Evolutionary conservation across 2,329 filamentous ascomycete species (phyloP).

Genomic region (Colletotrichum sp.): DNA sequence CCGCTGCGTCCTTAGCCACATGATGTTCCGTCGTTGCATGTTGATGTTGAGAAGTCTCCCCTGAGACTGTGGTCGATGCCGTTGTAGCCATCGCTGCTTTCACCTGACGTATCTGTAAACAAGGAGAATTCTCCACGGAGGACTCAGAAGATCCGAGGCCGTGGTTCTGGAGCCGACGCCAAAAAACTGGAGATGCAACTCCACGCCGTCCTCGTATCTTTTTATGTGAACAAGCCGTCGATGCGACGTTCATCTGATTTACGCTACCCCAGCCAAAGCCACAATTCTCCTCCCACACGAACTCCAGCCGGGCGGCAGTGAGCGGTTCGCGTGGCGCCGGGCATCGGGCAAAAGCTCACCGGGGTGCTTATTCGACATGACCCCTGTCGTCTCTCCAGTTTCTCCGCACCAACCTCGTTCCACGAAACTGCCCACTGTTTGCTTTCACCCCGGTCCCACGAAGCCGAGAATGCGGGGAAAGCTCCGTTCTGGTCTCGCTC

Average conservation of each 20-base stretch:
- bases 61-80: not conserved
- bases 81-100: not conserved
- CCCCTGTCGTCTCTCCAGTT: not conserved
- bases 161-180: not conserved
- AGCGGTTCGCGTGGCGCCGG: not conserved
- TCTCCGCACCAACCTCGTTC: conserved; percentile 20
- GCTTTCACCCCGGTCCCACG: not conserved
- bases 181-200: not conserved
- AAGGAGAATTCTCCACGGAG: not conserved
- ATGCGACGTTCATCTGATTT: not conserved
- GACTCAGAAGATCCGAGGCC: not conserved
- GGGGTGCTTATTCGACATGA: not conserved
- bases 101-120: not conserved
- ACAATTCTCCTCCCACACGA: not conserved
- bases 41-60: not conserved
- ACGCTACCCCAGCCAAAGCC: not conserved
- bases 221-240: not conserved
- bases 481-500: not conserved
- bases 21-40: not conserved
- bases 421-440: not conserved
- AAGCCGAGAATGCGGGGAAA: conserved; percentile 9
- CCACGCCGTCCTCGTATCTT: not conserved
- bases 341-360: conserved; percentile 13
- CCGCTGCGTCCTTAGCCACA: not conserved
- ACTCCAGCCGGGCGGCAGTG: not conserved